Conservation (phyloP, 2,329 filamentous ascomycete species). For the Lasiodiplodia theobromae region DNA sequence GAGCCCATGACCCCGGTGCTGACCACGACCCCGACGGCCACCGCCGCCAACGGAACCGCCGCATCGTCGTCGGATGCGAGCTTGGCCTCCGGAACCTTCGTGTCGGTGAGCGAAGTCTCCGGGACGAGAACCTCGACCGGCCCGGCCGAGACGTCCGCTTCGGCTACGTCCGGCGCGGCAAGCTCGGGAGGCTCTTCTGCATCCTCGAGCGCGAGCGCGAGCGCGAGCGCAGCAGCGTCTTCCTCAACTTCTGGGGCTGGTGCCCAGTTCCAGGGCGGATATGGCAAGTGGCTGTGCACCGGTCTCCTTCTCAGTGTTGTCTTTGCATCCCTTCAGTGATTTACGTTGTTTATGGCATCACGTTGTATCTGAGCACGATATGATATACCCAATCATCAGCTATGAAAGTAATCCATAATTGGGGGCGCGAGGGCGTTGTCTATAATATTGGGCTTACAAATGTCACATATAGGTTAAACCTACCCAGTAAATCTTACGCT, state of each 20-base stretch:
- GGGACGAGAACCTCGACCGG: neutral
- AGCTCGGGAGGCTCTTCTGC: conserved; percentile 1
- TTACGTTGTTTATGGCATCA: neutral
- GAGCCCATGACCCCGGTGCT: neutral
- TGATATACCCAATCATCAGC: neutral
- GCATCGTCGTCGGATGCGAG: neutral
- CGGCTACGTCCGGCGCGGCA: neutral
- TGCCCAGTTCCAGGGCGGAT: neutral
- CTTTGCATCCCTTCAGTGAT: neutral
- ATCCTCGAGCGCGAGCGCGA: neutral
- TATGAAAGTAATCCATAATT: neutral
- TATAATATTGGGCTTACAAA: neutral
- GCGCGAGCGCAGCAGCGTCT: neutral
- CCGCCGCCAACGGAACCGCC: conserved; percentile 5
- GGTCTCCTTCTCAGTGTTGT: conserved; percentile 12
- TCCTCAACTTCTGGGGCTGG: neutral
- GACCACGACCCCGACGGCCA: neutral
- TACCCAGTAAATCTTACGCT: no score
- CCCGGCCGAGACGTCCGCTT: neutral
- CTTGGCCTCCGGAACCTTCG: conserved; percentile 1
- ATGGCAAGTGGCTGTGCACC: conserved; percentile 8
- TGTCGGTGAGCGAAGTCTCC: conserved; percentile 7
- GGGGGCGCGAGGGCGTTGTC: neutral
- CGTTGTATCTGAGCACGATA: neutral
- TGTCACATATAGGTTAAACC: neutral